A percentile compares a stretch with the other conserved stretches of the same genome.
Conservation (phyloP, 345 rosid genomes). For the Diplotaxis tenuifolia region DNA sequence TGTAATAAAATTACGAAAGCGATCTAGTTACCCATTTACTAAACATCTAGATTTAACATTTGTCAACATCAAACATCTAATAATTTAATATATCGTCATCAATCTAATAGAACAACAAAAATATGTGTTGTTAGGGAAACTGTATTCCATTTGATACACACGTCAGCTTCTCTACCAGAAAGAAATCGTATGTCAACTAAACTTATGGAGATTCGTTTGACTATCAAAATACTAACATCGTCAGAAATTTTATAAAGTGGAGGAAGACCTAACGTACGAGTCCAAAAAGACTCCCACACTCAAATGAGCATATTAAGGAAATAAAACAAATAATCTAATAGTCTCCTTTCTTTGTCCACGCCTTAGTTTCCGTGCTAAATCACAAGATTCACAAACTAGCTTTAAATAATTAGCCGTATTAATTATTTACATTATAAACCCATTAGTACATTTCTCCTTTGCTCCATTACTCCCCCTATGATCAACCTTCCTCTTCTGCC, state of each 20-base stretch:
- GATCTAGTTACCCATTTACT: too few relatives aligned
- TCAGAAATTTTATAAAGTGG: not conserved
- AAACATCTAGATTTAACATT: too few relatives aligned
- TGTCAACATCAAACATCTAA: too few relatives aligned
- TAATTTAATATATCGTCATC: too few relatives aligned
- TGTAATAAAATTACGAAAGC: not conserved
- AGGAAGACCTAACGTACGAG: slow-evolving; percentile 19
- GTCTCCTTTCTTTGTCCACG: not conserved
- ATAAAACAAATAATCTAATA: not conserved
- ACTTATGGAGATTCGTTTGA: not conserved
- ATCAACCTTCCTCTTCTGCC: slow-evolving; percentile 4
- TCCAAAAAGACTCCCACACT: slow-evolving; percentile 10
- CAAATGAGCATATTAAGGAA: not conserved
- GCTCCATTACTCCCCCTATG: not conserved
- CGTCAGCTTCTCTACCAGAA: not conserved
- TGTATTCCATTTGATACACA: not conserved
- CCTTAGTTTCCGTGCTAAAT: slow-evolving; percentile 16
- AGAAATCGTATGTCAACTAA: not conserved
- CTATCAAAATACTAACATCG: not conserved
- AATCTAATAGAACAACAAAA: not conserved
- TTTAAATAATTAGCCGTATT: slow-evolving; percentile 1
- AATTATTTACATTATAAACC: not conserved
- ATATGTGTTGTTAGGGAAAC: not conserved
- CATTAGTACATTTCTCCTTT: too few relatives aligned
- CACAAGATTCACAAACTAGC: too few relatives aligned